phyloP scores from a whole-genome alignment of 768 basidiomycete species.

The Boletus rubescentipes region DNA sequence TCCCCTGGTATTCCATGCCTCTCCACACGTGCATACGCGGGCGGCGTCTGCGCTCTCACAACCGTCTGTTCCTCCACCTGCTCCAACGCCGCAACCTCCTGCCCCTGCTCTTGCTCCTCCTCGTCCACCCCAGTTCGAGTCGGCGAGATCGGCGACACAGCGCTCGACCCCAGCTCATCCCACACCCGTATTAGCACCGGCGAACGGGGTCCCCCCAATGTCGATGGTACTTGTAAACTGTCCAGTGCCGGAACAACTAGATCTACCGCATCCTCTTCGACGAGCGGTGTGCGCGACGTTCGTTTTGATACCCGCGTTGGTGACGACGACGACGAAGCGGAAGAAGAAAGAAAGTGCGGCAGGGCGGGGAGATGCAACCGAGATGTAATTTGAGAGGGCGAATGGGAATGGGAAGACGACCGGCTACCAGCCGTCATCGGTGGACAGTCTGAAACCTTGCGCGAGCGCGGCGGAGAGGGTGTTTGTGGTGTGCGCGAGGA shows the following conservation, averaged over 20 bases:
- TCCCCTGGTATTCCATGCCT: slow-evolving; percentile 15
- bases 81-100: neutral
- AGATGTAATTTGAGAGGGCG: slow-evolving; percentile 2
- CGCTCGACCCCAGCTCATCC: slow-evolving; percentile 11
- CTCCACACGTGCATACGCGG: slow-evolving; percentile 11
- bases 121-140: neutral
- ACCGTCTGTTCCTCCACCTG: slow-evolving; percentile 2
- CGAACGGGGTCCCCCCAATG: slow-evolving; percentile 13
- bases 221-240: slow-evolving; percentile 14
- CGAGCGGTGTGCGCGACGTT: slow-evolving; percentile 18
- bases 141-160: neutral
- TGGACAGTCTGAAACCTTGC: slow-evolving; percentile 6
- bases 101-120: neutral
- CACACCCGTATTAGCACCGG: slow-evolving; percentile 28
- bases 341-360: slow-evolving; percentile 9
- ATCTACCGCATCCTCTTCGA: slow-evolving; percentile 76
- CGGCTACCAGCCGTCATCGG: slow-evolving; percentile 7
- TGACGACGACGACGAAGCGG: neutral
- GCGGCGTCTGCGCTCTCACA: slow-evolving; percentile 20
- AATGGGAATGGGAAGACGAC: slow-evolving; percentile 6
- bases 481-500: neutral
- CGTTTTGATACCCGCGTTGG: slow-evolving; percentile 7
- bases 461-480: slow-evolving; percentile 10
- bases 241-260: slow-evolving; percentile 54
- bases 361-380: slow-evolving; percentile 11